Evolutionary conservation across 805 yeast species (phyloP).

Genomic region (Ogataea ramenticola): DNA sequence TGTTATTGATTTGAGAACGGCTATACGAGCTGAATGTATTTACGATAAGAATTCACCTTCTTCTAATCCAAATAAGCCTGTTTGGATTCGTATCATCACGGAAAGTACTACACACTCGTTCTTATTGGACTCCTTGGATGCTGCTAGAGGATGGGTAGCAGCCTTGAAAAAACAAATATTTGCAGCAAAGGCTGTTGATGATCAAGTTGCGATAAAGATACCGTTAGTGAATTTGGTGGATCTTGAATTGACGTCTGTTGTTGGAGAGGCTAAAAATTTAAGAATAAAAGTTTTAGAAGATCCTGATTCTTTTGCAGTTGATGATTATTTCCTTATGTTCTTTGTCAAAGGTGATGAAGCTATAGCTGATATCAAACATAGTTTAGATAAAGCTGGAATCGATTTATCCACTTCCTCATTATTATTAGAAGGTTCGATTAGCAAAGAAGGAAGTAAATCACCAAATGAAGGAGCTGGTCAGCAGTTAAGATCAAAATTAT

Average conservation of each 20-base stretch:
- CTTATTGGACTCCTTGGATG: constrained; percentile 61
- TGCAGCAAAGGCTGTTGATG: constrained; percentile 59
- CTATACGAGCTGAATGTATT: constrained; percentile 50
- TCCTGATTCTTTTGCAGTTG: constrained; percentile 46
- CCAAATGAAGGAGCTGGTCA: background rate
- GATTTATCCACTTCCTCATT: constrained; percentile 2
- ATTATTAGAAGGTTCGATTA: background rate
- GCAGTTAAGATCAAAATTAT: background rate
- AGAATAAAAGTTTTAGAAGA: constrained; percentile 56
- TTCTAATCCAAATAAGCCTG: constrained; percentile 18
- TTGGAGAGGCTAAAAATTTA: constrained; percentile 51
- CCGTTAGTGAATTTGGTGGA: constrained; percentile 66
- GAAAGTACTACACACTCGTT: constrained; percentile 54
- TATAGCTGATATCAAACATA: constrained; percentile 30
- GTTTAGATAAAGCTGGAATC: constrained; percentile 28
- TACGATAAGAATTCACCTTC: constrained; percentile 18
- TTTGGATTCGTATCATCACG: constrained; percentile 54
- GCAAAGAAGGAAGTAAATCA: background rate
- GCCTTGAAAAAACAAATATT: constrained; percentile 70
- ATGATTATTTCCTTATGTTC: constrained; percentile 64
- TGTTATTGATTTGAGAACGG: constrained; percentile 64
- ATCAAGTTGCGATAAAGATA: constrained; percentile 68
- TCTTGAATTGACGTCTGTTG: constrained; percentile 46
- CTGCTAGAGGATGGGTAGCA: constrained; percentile 79
- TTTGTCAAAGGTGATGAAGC: constrained; percentile 45